A percentile compares a stretch with the other conserved stretches of the same genome.
Evolutionary conservation across 768 basidiomycete species (phyloP).

Genomic region (Russula sp.): DNA sequence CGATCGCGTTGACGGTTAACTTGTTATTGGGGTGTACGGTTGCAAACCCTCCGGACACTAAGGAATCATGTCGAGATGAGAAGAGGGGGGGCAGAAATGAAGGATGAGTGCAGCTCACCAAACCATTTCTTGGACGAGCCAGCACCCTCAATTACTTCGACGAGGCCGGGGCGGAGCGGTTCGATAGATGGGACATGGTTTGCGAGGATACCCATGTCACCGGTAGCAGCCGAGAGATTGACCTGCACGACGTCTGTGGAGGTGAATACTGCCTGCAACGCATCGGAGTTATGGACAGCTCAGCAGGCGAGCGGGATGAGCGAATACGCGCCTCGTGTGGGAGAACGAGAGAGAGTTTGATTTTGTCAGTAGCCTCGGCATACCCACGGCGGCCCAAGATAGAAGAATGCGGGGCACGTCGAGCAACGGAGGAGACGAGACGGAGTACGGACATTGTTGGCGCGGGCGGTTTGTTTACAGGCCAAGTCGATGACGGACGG

Average conservation of each 20-base stretch:
- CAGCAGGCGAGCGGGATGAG: constrained; percentile 1
- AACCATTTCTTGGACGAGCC: constrained; percentile 92
- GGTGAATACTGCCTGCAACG: constrained; percentile 74
- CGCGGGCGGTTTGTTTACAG: constrained; percentile 1
- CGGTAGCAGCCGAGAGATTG: constrained; percentile 87
- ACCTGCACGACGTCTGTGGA: constrained; percentile 93
- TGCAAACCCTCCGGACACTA: constrained; percentile 95
- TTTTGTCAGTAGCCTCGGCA: constrained; percentile 86
- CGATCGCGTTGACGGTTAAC: constrained; percentile 94
- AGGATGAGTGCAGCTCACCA: constrained; percentile 48
- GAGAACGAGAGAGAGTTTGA: constrained; percentile 87
- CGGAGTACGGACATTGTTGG: constrained; percentile 69
- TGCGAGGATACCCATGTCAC: constrained; percentile 98
- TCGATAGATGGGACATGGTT: constrained; percentile 99
- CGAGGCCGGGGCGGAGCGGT: constrained; percentile 85
- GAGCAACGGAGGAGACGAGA: constrained; percentile 57
- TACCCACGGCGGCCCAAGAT: constrained; percentile 71
- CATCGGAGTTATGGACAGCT: constrained; percentile 12
- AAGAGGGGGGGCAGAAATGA: background rate
- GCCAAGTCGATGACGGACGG: background rate
- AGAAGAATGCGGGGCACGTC: constrained; percentile 49
- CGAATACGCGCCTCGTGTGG: constrained; percentile 79
- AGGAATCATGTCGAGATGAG: background rate
- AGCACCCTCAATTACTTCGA: constrained; percentile 86
- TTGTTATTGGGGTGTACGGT: constrained; percentile 97